phyloP scores from a whole-genome alignment of 1,284 basidiomycete species.

The Microbotryomycetes sp. region DNA sequence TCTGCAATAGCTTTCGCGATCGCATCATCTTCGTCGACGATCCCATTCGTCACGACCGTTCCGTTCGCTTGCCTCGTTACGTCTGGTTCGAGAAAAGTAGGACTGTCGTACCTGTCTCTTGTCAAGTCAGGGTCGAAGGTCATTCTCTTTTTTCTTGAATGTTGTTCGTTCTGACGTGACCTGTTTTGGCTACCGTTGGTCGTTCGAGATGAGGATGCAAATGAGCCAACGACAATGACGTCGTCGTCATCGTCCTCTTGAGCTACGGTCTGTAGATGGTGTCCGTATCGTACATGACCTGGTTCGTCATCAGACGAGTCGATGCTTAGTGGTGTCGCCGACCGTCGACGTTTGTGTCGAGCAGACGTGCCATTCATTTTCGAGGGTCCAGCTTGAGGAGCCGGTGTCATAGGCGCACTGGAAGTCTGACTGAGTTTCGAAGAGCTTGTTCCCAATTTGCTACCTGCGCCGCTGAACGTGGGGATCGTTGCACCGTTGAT shows the following conservation, averaged over 20 bases:
- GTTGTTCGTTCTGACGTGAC: not conserved
- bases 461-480: not conserved
- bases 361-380: too few relatives aligned
- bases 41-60: conserved; percentile 30
- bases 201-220: not conserved
- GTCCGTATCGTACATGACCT: not conserved
- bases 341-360: too few relatives aligned
- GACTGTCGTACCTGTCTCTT: not conserved
- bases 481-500: too few relatives aligned
- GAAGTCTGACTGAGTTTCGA: too few relatives aligned
- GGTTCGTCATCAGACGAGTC: conserved; percentile 1
- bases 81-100: not conserved
- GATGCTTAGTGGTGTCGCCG: not conserved
- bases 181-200: not conserved
- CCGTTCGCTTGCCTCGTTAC: not conserved
- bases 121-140: too few relatives aligned
- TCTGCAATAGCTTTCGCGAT: conserved; percentile 37
- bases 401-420: too few relatives aligned
- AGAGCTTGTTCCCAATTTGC: not conserved
- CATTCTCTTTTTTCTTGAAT: not conserved
- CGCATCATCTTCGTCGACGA: conserved; percentile 33
- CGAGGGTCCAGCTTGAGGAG: too few relatives aligned
- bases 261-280: not conserved
- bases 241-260: not conserved
- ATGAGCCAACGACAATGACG: too few relatives aligned